A percentile compares a stretch with the other conserved stretches of the same genome.
Conservation (phyloP, 305 asterid genomes). For the Striga hermonthica region DNA sequence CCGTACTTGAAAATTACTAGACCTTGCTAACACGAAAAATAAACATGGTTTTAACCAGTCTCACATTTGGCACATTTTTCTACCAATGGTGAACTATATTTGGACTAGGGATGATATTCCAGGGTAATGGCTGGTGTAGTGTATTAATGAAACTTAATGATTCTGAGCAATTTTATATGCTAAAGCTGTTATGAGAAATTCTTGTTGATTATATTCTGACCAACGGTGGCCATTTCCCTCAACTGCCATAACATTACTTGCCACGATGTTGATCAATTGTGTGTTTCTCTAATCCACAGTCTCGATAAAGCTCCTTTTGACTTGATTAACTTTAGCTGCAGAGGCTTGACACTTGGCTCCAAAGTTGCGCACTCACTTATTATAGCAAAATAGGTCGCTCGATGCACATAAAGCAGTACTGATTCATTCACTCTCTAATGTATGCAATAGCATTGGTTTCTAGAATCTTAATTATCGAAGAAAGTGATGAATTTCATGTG, state of each 20-base stretch:
- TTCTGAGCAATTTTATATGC: background rate
- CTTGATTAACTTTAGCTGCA: background rate
- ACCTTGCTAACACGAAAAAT: too few relatives aligned
- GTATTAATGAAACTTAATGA: background rate
- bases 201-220: background rate
- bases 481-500: slow-evolving; percentile 1
- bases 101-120: background rate
- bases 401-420: background rate
- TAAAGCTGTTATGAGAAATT: background rate
- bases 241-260: background rate
- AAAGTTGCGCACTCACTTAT: background rate
- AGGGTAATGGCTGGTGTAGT: background rate
- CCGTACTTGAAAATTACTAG: too few relatives aligned
- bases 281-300: background rate
- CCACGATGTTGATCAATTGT: background rate
- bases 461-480: background rate
- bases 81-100: background rate
- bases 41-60: background rate
- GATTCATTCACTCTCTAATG: background rate
- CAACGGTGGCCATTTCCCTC: background rate
- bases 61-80: background rate
- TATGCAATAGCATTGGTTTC: too few relatives aligned
- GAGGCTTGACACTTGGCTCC: background rate
- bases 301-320: background rate
- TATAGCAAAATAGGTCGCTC: background rate